These are phyloP conservation scores for Colletotrichum costaricense DNA, from an alignment of 2,329 filamentous ascomycete species.

Conservation along the genomic window DNA sequence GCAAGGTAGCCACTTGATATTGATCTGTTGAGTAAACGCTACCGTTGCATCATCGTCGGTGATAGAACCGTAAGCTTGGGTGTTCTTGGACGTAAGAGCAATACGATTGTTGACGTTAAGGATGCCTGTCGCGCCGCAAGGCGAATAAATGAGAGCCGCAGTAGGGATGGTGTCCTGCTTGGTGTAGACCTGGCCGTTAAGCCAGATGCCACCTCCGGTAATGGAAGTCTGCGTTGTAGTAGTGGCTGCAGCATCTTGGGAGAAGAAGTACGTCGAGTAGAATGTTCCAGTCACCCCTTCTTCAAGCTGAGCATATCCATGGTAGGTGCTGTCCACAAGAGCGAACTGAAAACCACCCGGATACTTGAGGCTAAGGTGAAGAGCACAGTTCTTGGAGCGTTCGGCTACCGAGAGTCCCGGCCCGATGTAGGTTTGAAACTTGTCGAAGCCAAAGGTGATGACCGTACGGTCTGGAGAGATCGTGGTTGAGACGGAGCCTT, in stretches of 20 bases:
- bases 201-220: conserved; percentile 54
- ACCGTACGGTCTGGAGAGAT: conserved; percentile 57
- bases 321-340: conserved; percentile 59
- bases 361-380: conserved; percentile 58
- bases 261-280: conserved; percentile 61
- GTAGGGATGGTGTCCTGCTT: conserved; percentile 58
- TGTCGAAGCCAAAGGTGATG: conserved; percentile 59
- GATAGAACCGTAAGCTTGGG: conserved; percentile 47
- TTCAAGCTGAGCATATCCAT: conserved; percentile 60
- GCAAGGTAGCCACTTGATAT: conserved; percentile 46
- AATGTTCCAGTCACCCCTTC: conserved; percentile 55
- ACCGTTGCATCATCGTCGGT: conserved; percentile 53
- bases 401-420: conserved; percentile 50
- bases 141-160: conserved; percentile 56
- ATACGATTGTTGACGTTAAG: conserved; percentile 55
- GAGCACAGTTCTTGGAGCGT: conserved; percentile 59
- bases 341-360: conserved; percentile 60
- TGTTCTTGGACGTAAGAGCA: conserved; percentile 46
- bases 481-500: conserved; percentile 54
- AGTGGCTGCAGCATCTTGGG: conserved; percentile 55
- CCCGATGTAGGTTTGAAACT: conserved; percentile 60
- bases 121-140: conserved; percentile 57
- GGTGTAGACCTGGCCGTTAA: conserved; percentile 57
- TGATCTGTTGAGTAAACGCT: conserved; percentile 51
- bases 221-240: conserved; percentile 57